Percentiles rank a stretch among this genome's conserved stretches.
Conservation (phyloP, 1,284 basidiomycete genomes). For the Heimioporus retisporus region DNA sequence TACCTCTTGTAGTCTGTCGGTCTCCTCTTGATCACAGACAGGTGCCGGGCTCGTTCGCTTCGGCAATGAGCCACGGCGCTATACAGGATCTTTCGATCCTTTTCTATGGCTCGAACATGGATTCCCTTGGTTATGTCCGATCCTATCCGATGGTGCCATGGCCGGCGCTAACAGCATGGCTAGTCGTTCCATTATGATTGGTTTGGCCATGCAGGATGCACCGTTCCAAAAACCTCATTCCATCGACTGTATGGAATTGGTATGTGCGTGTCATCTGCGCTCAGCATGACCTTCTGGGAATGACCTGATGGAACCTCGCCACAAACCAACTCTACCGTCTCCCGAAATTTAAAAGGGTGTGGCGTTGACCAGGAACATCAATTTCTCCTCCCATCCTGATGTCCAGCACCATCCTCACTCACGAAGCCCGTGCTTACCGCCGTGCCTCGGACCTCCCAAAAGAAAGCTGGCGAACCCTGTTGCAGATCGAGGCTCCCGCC, state of each 20-base stretch:
- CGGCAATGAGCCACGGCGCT: conserved; percentile 7
- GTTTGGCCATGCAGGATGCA: conserved; percentile 18
- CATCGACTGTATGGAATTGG: background rate
- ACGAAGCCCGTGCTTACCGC: conserved; percentile 12
- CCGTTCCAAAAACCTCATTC: conserved; percentile 11
- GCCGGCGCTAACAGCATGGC: background rate
- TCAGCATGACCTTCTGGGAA: background rate
- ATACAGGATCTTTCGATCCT: conserved; percentile 26
- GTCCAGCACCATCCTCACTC: conserved; percentile 1
- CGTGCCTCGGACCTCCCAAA: conserved; percentile 39
- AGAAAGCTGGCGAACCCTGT: conserved; percentile 52
- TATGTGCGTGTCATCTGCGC: background rate
- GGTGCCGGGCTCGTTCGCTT: no score
- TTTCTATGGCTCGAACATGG: conserved; percentile 3
- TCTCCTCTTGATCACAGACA: no score
- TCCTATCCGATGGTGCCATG: background rate
- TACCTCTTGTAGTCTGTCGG: no score
- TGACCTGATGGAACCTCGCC: background rate
- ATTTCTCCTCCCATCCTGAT: background rate
- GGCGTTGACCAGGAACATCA: background rate
- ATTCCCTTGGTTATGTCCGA: no score
- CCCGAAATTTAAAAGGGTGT: background rate
- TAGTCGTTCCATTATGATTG: conserved; percentile 2
- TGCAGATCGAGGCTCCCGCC: conserved; percentile 51
- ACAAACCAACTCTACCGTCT: background rate